phyloP scores from a whole-genome alignment of 225 moss, liverwort and hornwort species.

The Takakia lepidozioides region DNA sequence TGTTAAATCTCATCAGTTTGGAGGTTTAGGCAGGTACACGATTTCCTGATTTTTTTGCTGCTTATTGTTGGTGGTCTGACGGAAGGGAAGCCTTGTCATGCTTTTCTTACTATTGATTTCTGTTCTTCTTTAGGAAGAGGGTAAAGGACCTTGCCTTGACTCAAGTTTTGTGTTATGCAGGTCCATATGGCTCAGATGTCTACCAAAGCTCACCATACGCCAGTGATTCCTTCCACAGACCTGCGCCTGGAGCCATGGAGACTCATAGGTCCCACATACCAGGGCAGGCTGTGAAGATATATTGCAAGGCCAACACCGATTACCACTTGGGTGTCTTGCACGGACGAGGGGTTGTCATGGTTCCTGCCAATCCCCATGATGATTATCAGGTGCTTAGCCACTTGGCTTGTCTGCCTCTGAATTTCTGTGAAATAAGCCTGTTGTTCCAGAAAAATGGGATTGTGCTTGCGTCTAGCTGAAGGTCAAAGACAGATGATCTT shows the following conservation, averaged over 20 bases:
- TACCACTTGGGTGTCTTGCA: conserved; percentile 14
- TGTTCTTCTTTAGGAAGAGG: neutral
- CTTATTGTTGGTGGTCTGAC: no score
- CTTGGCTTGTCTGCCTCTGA: no score
- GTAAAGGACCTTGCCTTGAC: no score
- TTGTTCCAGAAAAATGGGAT: no score
- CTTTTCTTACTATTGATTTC: no score
- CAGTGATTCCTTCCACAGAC: neutral
- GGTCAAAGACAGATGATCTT: no score
- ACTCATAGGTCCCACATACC: neutral
- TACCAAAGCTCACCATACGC: neutral
- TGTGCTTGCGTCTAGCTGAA: neutral
- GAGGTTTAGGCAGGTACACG: no score
- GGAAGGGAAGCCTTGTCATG: no score
- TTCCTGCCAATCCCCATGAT: conserved; percentile 20
- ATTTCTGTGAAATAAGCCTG: no score
- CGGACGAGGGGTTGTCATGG: conserved; percentile 11
- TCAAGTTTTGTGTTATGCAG: no score
- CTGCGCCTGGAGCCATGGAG: neutral
- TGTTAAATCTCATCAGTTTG: no score
- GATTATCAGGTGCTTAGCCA: conserved; percentile 28
- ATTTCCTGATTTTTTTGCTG: no score
- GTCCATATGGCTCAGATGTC: neutral
- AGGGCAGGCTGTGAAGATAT: conserved; percentile 14
- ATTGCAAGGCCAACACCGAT: conserved; percentile 6